A percentile compares a stretch with the other conserved stretches of the same genome.
Evolutionary conservation across 1,139 yeast species (phyloP).

Genomic region (Saccharomyces hybrid): DNA sequence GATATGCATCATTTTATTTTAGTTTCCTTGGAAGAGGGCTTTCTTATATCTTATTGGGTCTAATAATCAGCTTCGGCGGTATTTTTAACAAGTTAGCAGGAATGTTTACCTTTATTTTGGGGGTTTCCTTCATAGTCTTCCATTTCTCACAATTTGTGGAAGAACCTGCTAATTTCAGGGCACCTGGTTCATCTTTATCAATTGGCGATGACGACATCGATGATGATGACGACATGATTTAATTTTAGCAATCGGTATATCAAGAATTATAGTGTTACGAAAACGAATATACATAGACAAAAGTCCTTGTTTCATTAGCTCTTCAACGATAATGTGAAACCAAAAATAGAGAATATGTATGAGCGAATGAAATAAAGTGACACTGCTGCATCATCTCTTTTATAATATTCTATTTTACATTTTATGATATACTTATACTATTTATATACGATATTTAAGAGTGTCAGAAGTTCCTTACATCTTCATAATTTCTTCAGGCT

Average conservation of each 20-base stretch:
- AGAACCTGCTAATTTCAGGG: conserved; percentile 32
- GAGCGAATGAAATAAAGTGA: background rate
- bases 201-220: conserved; percentile 23
- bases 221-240: conserved; percentile 19
- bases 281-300: background rate
- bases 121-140: conserved; percentile 50
- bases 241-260: background rate
- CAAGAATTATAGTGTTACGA: background rate
- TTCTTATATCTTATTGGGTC: conserved; percentile 63
- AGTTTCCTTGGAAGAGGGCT: conserved; percentile 81
- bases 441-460: background rate
- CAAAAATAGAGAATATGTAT: background rate
- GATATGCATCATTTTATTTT: conserved; percentile 67
- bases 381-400: background rate
- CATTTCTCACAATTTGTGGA: conserved; percentile 74
- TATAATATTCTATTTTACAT: background rate
- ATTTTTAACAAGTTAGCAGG: conserved; percentile 50
- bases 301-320: background rate
- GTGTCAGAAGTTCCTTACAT: background rate
- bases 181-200: conserved; percentile 18
- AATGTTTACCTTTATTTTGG: conserved; percentile 48
- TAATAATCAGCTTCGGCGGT: conserved; percentile 54
- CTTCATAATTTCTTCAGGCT: conserved; percentile 2
- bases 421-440: background rate
- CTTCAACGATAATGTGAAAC: too few relatives aligned